phyloP scores from a whole-genome alignment of 345 rosid genomes.

The Citrus australasica region DNA sequence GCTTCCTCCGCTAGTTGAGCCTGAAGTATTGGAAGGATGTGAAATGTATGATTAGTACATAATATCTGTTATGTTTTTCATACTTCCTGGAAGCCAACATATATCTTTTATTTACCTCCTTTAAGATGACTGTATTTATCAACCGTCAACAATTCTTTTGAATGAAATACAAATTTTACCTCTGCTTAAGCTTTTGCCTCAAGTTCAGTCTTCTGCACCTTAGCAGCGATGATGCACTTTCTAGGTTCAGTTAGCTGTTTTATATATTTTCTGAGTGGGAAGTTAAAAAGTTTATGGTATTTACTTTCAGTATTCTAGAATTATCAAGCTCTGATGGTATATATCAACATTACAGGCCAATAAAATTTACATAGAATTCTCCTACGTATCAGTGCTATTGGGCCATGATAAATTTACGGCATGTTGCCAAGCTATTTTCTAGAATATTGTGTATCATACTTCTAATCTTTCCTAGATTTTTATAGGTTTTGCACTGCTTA shows the following conservation, averaged over 20 bases:
- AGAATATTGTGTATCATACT: slow-evolving; percentile 11
- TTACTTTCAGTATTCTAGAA: neutral
- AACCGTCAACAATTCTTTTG: neutral
- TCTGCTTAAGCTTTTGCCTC: neutral
- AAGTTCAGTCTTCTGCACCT: neutral
- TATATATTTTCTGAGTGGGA: neutral
- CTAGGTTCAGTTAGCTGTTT: neutral
- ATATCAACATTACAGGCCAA: neutral
- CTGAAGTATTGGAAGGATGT: slow-evolving; percentile 50
- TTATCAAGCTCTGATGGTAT: neutral
- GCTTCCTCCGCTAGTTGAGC: slow-evolving; percentile 54
- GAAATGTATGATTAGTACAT: slow-evolving; percentile 40
- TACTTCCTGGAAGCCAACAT: neutral
- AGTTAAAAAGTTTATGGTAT: neutral
- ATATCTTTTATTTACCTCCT: neutral
- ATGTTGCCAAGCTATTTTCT: neutral
- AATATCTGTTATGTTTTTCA: neutral
- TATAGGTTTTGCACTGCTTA: slow-evolving; percentile 62
- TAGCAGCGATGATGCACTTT: neutral
- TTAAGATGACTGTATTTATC: neutral
- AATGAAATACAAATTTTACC: neutral
- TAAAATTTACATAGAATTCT: neutral
- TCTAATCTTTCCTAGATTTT: slow-evolving; percentile 3
- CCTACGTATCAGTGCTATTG: neutral
- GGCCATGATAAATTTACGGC: neutral